Conservation (phyloP, 768 basidiomycete genomes). For the Rhizopogon vulgaris region DNA sequence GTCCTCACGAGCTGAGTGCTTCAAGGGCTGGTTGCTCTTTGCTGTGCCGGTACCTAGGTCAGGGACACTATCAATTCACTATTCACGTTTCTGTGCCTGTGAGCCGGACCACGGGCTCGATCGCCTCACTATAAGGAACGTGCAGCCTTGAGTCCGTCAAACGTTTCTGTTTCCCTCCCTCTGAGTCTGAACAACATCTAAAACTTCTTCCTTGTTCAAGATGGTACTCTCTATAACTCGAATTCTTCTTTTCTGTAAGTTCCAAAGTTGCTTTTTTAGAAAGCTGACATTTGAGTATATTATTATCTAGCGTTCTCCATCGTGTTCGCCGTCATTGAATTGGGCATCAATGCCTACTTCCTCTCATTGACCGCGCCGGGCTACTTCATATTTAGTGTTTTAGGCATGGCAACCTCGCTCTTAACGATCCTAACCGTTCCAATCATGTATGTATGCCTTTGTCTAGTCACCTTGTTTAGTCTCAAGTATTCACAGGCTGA, state of each 20-base stretch:
- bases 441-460: conserved; percentile 16
- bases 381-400: conserved; percentile 17
- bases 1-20: too few relatives aligned
- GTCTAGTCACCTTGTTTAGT: background rate
- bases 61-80: too few relatives aligned
- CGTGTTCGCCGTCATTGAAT: conserved; percentile 24
- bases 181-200: background rate
- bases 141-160: background rate
- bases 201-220: background rate
- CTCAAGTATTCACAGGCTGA: conserved; percentile 20
- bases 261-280: background rate
- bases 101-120: too few relatives aligned
- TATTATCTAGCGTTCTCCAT: conserved; percentile 7
- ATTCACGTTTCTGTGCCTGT: too few relatives aligned
- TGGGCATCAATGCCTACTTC: conserved; percentile 24
- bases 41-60: too few relatives aligned
- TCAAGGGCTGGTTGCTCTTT: too few relatives aligned
- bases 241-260: conserved; percentile 16
- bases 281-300: conserved; percentile 1
- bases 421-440: conserved; percentile 25
- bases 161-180: background rate
- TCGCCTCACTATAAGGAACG: background rate
- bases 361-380: conserved; percentile 14
- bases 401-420: conserved; percentile 23
- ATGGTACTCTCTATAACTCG: conserved; percentile 11